These are phyloP conservation scores for Apiospora sp. DNA, from an alignment of 2,329 filamentous ascomycete species.

Conservation along the genomic window DNA sequence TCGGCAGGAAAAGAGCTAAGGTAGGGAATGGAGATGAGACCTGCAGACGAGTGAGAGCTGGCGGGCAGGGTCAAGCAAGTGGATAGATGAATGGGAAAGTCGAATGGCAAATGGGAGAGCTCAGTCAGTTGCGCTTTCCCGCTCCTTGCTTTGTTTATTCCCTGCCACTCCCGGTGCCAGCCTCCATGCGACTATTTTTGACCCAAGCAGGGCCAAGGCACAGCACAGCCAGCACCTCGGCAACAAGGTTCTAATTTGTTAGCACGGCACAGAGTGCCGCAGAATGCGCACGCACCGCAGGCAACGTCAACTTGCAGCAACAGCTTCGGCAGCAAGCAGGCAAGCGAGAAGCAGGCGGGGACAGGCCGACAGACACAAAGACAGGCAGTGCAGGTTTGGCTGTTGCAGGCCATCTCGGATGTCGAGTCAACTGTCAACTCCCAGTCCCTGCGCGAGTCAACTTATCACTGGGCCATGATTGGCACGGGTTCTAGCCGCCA, in stretches of 20 bases:
- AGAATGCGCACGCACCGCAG: not conserved
- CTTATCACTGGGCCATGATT: not conserved
- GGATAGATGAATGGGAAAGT: not conserved
- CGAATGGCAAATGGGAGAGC: not conserved
- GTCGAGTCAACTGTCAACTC: too few relatives aligned
- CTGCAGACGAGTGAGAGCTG: not conserved
- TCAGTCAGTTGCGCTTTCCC: not conserved
- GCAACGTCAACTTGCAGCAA: not conserved
- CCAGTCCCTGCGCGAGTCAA: too few relatives aligned
- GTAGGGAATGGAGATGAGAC: not conserved
- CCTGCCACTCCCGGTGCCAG: not conserved
- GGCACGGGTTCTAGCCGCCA: too few relatives aligned
- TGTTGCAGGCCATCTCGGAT: too few relatives aligned
- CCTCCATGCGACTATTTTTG: not conserved
- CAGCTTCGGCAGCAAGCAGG: not conserved
- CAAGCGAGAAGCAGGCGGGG: not conserved
- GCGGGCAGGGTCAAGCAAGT: not conserved
- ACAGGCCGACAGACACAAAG: too few relatives aligned
- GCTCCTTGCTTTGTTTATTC: not conserved
- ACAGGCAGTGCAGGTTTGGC: too few relatives aligned
- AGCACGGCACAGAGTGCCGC: too few relatives aligned
- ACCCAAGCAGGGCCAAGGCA: not conserved
- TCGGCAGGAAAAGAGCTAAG: not conserved
- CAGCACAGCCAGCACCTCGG: not conserved
- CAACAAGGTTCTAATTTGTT: too few relatives aligned